Evolutionary conservation across 169 alveolate species (phyloP), one percentile per base, ranked within the genome.

Genomic region (Plasmodium malariae): DNA sequence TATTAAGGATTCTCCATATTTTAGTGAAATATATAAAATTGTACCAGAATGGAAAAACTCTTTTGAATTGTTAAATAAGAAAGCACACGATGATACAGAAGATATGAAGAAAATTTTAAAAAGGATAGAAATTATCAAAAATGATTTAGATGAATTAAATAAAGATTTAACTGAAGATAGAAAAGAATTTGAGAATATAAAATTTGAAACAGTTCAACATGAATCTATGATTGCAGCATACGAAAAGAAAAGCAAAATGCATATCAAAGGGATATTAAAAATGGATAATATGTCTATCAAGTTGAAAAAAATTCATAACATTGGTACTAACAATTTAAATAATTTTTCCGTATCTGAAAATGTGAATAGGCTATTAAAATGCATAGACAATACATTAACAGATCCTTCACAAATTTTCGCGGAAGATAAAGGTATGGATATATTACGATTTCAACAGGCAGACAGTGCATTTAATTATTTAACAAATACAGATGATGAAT

Each of bases 151-250:
- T 48, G 55, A 40, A 40, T 32, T 86, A 63, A 45, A 74, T 5
- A 86, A 62, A 86, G 92, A 86, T 40, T 60, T 69, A 43, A 30
- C 2, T 34, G 92, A 86, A 69, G 92, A 86, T 86, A 68, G 43
- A 71, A 59, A 86, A 69, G 92, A 86, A 49, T 68, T 86, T 37
- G 92, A 86, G 30, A 70, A 57, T 49, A 86, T 86, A 0, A 86
- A 86, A 86, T 86, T 86, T 62, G 92, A 86, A 69, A 86, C 92
- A 2, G 54, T 86, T 17, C 78, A 86, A 48, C 78, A 86, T 57
- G 92, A 86, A 59, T 55, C 74, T 30, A 57, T 51, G 74, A 71
- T 86, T 54, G 17, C 78, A 6, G 19, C 63, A n/a, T 55, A 70
- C n/a, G 92, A 86, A 62, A 70, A 69, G 12, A 86, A 86, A 36